phyloP scores from a whole-genome alignment of 139 green algal genomes.

The Picochlorum sp. region DNA sequence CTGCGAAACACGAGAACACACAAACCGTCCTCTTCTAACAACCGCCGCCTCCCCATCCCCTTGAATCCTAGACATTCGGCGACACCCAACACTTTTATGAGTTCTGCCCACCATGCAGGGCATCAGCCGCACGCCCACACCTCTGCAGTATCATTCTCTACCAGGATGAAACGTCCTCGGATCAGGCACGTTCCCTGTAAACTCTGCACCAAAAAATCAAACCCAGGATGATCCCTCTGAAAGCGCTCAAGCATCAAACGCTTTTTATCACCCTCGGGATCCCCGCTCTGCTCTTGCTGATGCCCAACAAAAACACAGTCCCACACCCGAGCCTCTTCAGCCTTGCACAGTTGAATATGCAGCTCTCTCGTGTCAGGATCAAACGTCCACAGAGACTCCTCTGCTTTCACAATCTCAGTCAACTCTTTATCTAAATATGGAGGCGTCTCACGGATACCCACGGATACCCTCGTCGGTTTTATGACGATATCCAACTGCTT shows the following conservation, averaged over 20 bases:
- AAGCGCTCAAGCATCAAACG: constrained; percentile 88
- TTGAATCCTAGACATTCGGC: too few relatives aligned
- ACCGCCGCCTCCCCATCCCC: too few relatives aligned
- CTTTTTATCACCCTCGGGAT: constrained; percentile 54
- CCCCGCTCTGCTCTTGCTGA: constrained; percentile 44
- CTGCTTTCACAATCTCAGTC: constrained; percentile 44
- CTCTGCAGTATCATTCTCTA: constrained; percentile 21
- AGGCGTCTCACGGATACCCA: constrained; percentile 68
- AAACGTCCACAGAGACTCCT: constrained; percentile 80
- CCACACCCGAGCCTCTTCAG: constrained; percentile 67
- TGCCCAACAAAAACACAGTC: constrained; percentile 58
- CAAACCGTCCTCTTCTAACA: too few relatives aligned
- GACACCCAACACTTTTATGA: too few relatives aligned
- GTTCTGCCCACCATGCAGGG: too few relatives aligned
- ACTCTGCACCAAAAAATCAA: constrained; percentile 84
- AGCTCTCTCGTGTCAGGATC: constrained; percentile 30
- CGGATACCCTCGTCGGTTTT: constrained; percentile 33
- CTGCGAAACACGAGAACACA: too few relatives aligned
- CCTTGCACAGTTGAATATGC: constrained; percentile 64
- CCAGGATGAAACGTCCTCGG: constrained; percentile 71
- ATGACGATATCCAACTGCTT: constrained; percentile 67
- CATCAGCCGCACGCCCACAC: not conserved
- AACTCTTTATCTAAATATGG: constrained; percentile 77
- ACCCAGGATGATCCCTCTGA: constrained; percentile 86
- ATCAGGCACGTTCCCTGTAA: constrained; percentile 72